phyloP scores from a whole-genome alignment of 805 yeast species.

The Candida odintsovae region DNA sequence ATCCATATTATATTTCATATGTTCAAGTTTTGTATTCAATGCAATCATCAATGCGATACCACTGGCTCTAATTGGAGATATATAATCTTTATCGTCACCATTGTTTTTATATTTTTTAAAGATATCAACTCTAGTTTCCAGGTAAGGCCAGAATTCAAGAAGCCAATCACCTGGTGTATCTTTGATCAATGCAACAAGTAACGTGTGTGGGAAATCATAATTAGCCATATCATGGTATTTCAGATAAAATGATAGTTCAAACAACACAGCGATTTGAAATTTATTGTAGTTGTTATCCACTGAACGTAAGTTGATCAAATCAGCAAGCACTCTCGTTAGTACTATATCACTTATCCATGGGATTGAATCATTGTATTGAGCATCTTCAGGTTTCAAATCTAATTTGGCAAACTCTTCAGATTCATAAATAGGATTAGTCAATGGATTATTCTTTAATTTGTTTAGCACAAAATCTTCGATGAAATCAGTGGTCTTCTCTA shows the following conservation, averaged over 20 bases:
- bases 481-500: not conserved
- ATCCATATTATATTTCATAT: slow-evolving; percentile 12
- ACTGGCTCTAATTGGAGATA: slow-evolving; percentile 8
- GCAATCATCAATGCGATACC: slow-evolving; percentile 11
- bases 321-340: slow-evolving; percentile 4
- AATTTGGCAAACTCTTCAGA: not conserved
- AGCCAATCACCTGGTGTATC: slow-evolving; percentile 12
- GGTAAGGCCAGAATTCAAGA: slow-evolving; percentile 17
- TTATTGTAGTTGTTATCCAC: slow-evolving; percentile 11
- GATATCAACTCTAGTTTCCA: slow-evolving; percentile 10
- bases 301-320: slow-evolving; percentile 8
- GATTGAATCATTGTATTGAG: not conserved
- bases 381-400: not conserved
- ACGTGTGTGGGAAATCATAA: slow-evolving; percentile 11
- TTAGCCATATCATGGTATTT: slow-evolving; percentile 3
- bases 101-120: not conserved
- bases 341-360: slow-evolving; percentile 6
- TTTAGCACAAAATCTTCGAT: not conserved
- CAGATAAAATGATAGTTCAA: slow-evolving; percentile 16
- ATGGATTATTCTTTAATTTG: not conserved
- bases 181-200: slow-evolving; percentile 6
- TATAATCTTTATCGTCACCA: not conserved
- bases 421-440: not conserved
- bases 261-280: slow-evolving; percentile 10
- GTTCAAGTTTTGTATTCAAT: slow-evolving; percentile 12